Evolutionary conservation across 2,329 filamentous ascomycete genomes (phyloP).

Genomic region (Dactylellina parvicollis): DNA sequence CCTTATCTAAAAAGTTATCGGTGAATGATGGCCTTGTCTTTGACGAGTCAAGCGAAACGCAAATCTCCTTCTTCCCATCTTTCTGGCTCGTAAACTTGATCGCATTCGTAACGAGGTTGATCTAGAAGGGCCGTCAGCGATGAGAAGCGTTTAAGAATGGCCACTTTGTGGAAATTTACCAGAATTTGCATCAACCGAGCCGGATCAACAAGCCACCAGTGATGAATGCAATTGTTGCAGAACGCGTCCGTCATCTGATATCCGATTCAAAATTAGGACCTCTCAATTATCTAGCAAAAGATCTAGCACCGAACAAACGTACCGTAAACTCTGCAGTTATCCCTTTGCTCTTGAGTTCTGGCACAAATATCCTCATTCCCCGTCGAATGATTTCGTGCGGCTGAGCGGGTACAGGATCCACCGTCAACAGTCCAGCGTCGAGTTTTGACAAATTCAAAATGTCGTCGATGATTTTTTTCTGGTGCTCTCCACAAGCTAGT

Average conservation of each 20-base stretch:
- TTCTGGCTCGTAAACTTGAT: constrained; percentile 67
- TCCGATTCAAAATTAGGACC: not conserved
- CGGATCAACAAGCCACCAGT: constrained; percentile 79
- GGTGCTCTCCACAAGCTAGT: constrained; percentile 79
- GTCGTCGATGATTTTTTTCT: constrained; percentile 77
- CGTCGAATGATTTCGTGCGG: constrained; percentile 74
- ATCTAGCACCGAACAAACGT: no score
- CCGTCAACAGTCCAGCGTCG: constrained; percentile 74
- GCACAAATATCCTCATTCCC: constrained; percentile 81
- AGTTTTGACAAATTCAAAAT: constrained; percentile 75
- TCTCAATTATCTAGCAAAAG: not conserved
- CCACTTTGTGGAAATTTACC: constrained; percentile 1
- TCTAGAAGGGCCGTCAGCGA: constrained; percentile 59
- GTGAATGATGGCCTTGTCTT: constrained; percentile 30
- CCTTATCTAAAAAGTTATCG: constrained; percentile 44
- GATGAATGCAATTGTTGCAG: constrained; percentile 57
- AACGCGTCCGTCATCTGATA: constrained; percentile 37
- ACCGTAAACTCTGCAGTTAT: constrained; percentile 77
- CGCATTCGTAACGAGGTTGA: constrained; percentile 74
- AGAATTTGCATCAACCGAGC: constrained; percentile 78
- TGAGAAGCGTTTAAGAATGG: not conserved
- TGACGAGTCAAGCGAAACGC: constrained; percentile 54
- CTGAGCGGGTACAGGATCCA: constrained; percentile 76
- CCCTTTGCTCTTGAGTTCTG: constrained; percentile 75
- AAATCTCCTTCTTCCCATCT: constrained; percentile 52